Percentiles rank a stretch among this genome's conserved stretches.
Conservation (phyloP, 1,139 yeast species). For the Kodamaea derodonti region DNA sequence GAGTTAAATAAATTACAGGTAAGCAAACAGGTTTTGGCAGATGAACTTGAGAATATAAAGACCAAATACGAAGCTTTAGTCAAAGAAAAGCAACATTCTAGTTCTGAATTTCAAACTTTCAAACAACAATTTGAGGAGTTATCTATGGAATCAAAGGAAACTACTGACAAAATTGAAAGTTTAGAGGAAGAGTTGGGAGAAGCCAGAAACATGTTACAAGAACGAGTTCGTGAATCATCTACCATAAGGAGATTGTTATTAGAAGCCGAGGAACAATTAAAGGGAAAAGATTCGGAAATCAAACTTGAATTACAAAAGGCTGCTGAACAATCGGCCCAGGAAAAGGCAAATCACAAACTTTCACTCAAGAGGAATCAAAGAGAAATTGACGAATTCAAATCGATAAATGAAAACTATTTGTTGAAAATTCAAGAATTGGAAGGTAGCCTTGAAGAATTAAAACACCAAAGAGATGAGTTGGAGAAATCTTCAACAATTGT, state of each 20-base stretch:
- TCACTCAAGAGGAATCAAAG: conserved; percentile 49
- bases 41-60: conserved; percentile 49
- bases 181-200: conserved; percentile 81
- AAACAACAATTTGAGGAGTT: conserved; percentile 80
- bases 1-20: conserved; percentile 35
- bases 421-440: conserved; percentile 32
- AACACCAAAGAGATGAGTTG: conserved; percentile 16
- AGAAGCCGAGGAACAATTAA: conserved; percentile 64
- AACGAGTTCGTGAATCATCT: conserved; percentile 73
- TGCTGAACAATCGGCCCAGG: conserved; percentile 55
- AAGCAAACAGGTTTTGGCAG: conserved; percentile 50
- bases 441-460: conserved; percentile 36
- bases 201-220: conserved; percentile 66
- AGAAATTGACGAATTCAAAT: conserved; percentile 44
- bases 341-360: conserved; percentile 53
- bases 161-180: conserved; percentile 55
- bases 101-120: conserved; percentile 53
- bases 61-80: conserved; percentile 48
- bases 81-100: conserved; percentile 45
- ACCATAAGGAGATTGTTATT: conserved; percentile 65
- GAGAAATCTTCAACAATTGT: conserved; percentile 15
- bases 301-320: conserved; percentile 27
- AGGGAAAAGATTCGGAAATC: conserved; percentile 35
- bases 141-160: conserved; percentile 62
- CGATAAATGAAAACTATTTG: conserved; percentile 25